phyloP scores from a whole-genome alignment of 371 early-diverging fungal species.

The Coemansia sp. region DNA sequence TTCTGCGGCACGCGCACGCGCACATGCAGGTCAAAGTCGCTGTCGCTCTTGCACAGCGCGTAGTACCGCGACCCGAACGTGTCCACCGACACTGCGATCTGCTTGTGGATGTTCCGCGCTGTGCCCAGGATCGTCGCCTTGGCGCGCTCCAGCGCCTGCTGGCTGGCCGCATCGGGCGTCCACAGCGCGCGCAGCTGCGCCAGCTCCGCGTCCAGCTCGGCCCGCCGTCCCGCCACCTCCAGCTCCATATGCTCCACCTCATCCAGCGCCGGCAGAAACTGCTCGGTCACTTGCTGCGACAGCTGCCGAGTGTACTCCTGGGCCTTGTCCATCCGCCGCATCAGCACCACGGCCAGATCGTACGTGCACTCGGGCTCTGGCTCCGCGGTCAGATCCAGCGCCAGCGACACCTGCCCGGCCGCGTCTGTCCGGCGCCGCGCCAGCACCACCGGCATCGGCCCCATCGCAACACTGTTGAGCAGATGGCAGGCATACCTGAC shows the following conservation, averaged over 20 bases:
- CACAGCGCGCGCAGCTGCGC: not conserved
- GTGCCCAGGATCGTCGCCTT: not conserved
- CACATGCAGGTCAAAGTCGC: slow-evolving; percentile 34
- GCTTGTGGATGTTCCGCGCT: not conserved
- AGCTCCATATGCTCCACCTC: not conserved
- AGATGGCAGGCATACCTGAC: not conserved
- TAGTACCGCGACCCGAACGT: slow-evolving; percentile 40
- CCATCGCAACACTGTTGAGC: not conserved
- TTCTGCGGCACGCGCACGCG: not conserved
- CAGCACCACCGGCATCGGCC: not conserved
- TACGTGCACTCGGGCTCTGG: not conserved
- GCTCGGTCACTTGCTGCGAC: not conserved
- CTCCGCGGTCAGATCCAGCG: slow-evolving; percentile 1
- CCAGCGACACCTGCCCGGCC: slow-evolving; percentile 4
- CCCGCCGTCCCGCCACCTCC: not conserved
- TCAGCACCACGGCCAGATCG: not conserved
- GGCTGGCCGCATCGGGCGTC: slow-evolving; percentile 1
- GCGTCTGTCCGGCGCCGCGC: slow-evolving; percentile 9
- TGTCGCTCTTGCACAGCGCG: slow-evolving; percentile 20
- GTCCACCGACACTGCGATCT: not conserved
- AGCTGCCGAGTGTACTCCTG: not conserved
- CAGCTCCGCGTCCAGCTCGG: slow-evolving; percentile 2
- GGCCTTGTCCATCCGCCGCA: not conserved
- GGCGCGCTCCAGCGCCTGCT: not conserved
- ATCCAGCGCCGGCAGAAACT: slow-evolving; percentile 3